Evolutionary conservation across 2,329 filamentous ascomycete species (phyloP), one percentile per base, ranked within the genome.

Genomic region (Fusarium nisikadoi): DNA sequence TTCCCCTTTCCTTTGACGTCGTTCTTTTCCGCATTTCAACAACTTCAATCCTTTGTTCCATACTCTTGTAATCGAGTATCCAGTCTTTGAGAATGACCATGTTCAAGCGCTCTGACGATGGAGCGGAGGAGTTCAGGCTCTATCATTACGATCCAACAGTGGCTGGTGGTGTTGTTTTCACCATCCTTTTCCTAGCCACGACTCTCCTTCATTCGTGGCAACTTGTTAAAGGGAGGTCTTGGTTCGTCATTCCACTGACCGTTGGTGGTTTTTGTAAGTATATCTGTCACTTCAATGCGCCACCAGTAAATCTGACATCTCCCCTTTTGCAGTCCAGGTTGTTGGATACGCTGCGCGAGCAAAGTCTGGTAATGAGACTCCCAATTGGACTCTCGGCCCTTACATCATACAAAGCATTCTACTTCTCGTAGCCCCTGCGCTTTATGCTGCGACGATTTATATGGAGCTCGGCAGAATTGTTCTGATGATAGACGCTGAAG

Each of bases 351-450:
- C 63, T 2, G 63, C 61, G 1, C 6, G 63, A 50, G 41, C 42
- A 53, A 65, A 65, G 11, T 65, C 63, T 5, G 13, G 61, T 1
- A 49, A 65, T 1, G 63, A 65, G 42, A 39, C 12, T 0, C 63
- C 63, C 4, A 8, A 65, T 19, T 65, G 63, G 63, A 49, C 43
- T 2, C 17, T 65, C 1, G 43, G 43, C 1, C 63, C 61, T 3
- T 65, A 65, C 3, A 65, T 65, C 4, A 65, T 65, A 4, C 63
- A 65, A 4, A 65, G 61, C 7, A 65, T 65, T 17, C 27, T 65
- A 1, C 27, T 65, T 0, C 61, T 65, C 0, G 61, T 65, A 1
- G 43, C 63, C 0, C 63, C 63, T 1, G 61, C 61, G 0, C 63
- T 65, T 16, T 65, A 50, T 7, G 63, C 63, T 2, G 63, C 63